phyloP scores from a whole-genome alignment of 176 grass and related monocot species.

The Miscanthus lutarioriparius region DNA sequence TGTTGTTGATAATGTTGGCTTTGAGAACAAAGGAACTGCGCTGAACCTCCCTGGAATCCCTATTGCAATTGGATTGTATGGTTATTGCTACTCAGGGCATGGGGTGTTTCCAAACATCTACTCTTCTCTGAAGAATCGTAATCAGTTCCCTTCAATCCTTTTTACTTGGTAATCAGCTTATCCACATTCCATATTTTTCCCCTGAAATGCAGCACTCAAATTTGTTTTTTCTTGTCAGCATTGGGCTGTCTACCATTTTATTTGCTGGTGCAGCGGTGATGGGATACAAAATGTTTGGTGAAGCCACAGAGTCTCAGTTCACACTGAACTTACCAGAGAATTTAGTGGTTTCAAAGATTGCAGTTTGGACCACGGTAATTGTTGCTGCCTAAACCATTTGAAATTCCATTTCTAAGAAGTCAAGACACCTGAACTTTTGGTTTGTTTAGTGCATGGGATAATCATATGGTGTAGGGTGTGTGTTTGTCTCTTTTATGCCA shows the following conservation, averaged over 20 bases:
- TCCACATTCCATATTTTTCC: not conserved
- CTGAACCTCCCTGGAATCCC: constrained; percentile 76
- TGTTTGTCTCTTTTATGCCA: not conserved
- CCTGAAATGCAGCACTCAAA: constrained; percentile 3
- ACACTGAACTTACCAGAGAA: constrained; percentile 93
- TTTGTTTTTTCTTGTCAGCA: constrained; percentile 51
- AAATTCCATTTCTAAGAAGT: not conserved
- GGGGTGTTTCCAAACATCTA: constrained; percentile 98
- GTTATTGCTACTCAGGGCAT: constrained; percentile 88
- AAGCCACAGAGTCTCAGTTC: constrained; percentile 75
- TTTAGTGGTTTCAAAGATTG: constrained; percentile 75
- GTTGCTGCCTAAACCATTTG: not conserved
- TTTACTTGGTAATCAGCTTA: constrained; percentile 62
- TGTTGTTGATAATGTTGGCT: constrained; percentile 76
- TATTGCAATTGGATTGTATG: constrained; percentile 89
- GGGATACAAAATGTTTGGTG: constrained; percentile 94
- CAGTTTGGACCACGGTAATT: constrained; percentile 89
- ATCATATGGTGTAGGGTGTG: not conserved
- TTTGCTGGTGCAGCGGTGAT: constrained; percentile 57
- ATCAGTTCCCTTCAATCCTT: constrained; percentile 68
- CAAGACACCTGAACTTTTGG: not conserved
- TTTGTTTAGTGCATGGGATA: not conserved
- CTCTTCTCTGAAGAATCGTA: constrained; percentile 82
- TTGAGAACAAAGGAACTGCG: constrained; percentile 61
- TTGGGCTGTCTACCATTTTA: constrained; percentile 66